Conservation (phyloP, 1,284 basidiomycete species). For the Ustilago bromivora region DNA sequence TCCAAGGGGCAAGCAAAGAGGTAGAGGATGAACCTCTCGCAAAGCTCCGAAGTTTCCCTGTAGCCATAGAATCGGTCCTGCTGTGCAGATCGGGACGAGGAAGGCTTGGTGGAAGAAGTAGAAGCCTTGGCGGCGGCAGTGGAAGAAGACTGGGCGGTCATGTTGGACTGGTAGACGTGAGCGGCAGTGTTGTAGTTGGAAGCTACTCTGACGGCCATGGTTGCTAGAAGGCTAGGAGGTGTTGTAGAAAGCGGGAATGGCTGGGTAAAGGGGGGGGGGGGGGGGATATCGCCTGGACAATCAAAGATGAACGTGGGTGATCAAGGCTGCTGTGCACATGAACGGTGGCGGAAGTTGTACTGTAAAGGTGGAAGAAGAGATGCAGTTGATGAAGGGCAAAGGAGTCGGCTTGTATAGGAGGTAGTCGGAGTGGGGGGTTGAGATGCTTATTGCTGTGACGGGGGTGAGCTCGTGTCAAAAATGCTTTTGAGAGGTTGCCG, state of each 20-base stretch:
- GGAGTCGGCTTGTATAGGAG: neutral
- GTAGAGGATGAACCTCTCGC: conserved; percentile 62
- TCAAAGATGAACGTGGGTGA: conserved; percentile 25
- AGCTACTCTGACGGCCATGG: conserved; percentile 48
- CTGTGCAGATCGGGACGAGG: conserved; percentile 32
- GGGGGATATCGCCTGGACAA: neutral
- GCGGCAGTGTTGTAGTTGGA: conserved; percentile 27
- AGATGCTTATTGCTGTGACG: conserved; percentile 9
- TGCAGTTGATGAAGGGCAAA: neutral
- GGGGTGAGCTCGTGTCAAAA: neutral
- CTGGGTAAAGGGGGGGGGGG: neutral
- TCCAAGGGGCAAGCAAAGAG: conserved; percentile 66
- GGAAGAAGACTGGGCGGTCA: conserved; percentile 20
- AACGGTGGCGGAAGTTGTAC: conserved; percentile 12
- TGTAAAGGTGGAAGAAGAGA: neutral
- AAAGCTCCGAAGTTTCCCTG: conserved; percentile 59
- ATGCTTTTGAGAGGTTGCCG: conserved; percentile 23
- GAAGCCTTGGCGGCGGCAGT: conserved; percentile 10
- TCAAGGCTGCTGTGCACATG: conserved; percentile 15
- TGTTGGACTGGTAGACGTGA: conserved; percentile 35
- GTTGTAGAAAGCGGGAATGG: neutral
- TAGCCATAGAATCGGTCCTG: conserved; percentile 65
- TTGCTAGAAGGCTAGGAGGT: conserved; percentile 11
- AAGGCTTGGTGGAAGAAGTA: conserved; percentile 23
- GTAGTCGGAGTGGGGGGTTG: neutral